Conservation (phyloP, 495 filamentous ascomycete genomes). For the Aspergillus hancockii region DNA sequence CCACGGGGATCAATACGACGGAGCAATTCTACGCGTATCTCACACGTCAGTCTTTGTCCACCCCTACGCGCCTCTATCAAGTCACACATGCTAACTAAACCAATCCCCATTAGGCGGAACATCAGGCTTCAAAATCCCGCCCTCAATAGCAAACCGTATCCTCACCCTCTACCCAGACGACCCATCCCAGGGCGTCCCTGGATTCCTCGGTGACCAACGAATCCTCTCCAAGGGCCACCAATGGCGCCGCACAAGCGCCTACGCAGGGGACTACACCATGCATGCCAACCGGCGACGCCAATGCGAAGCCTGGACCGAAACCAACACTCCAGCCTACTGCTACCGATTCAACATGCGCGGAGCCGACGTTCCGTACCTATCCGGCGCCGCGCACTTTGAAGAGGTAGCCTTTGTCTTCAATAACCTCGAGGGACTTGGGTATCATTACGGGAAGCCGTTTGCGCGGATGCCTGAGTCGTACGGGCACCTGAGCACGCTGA, state of each 20-base stretch:
- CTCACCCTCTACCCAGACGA: conserved; percentile 52
- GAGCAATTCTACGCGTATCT: conserved; percentile 47
- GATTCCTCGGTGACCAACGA: conserved; percentile 43
- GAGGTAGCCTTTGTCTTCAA: conserved; percentile 64
- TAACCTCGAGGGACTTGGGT: conserved; percentile 53
- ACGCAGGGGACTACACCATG: conserved; percentile 56
- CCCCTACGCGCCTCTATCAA: neutral
- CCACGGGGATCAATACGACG: conserved; percentile 46
- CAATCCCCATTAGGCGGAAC: conserved; percentile 19
- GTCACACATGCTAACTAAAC: neutral
- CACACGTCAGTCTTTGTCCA: conserved; percentile 26
- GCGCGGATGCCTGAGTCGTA: conserved; percentile 45
- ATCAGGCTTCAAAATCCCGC: conserved; percentile 33
- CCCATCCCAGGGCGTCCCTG: conserved; percentile 47
- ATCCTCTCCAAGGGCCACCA: conserved; percentile 36
- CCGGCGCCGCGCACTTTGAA: conserved; percentile 57
- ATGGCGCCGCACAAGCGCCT: conserved; percentile 55
- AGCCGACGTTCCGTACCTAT: conserved; percentile 32
- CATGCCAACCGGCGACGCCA: conserved; percentile 56
- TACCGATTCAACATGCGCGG: conserved; percentile 61
- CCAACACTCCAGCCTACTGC: conserved; percentile 53
- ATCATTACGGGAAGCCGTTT: conserved; percentile 51
- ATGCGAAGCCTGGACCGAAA: conserved; percentile 52
- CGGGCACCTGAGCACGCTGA: conserved; percentile 47
- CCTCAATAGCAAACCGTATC: conserved; percentile 38